Conservation (phyloP, 176 grass and related monocot species). For the Panicum miliaceum region DNA sequence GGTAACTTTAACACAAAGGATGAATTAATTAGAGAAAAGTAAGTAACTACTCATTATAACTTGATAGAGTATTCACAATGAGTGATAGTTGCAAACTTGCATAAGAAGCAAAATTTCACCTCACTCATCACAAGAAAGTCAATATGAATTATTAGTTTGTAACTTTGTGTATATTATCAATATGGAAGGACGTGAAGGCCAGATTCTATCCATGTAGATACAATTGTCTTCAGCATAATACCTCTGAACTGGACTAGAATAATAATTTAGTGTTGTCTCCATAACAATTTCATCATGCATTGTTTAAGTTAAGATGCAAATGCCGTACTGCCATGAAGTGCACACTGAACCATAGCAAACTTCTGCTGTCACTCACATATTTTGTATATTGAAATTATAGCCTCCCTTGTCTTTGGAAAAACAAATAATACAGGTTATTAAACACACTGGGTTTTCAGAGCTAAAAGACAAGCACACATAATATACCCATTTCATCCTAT, state of each 20-base stretch:
- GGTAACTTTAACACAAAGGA: conserved; percentile 18
- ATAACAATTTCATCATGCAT: background rate
- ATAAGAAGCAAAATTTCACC: background rate
- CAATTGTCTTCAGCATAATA: background rate
- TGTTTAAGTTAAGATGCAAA: background rate
- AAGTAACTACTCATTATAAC: background rate
- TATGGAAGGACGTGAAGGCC: background rate
- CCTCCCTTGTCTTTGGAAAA: background rate
- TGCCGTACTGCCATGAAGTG: background rate
- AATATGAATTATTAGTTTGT: background rate
- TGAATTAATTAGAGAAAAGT: background rate
- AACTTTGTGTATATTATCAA: background rate
- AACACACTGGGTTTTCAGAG: background rate
- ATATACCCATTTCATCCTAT: background rate
- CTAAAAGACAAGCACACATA: background rate
- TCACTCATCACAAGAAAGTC: conserved; percentile 2
- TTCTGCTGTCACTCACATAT: conserved; percentile 1
- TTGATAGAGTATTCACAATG: background rate
- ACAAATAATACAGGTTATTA: conserved; percentile 11
- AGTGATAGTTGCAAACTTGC: conserved; percentile 20
- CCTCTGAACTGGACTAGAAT: background rate
- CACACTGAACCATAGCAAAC: background rate
- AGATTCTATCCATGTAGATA: background rate
- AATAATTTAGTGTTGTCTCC: background rate
- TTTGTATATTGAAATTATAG: background rate